A percentile compares a stretch with the other conserved stretches of the same genome.
Conservation (phyloP, 805 yeast species). For the Jamesozyma lodderae region DNA sequence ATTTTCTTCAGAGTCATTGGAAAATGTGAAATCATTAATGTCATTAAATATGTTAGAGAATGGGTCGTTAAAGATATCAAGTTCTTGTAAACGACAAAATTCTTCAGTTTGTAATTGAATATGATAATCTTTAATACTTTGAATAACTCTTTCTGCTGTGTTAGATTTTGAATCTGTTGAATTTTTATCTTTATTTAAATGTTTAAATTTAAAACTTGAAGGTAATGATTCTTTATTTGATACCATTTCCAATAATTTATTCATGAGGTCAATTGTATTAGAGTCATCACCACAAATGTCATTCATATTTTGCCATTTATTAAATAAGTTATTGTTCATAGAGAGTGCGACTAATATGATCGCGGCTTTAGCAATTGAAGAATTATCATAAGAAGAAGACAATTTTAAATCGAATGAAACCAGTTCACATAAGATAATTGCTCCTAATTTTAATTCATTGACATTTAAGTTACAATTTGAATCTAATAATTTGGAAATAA, state of each 20-base stretch:
- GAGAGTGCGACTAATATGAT: conserved; percentile 37
- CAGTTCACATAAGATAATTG: conserved; percentile 57
- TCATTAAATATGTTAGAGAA: conserved; percentile 2
- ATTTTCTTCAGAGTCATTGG: not conserved
- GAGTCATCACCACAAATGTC: conserved; percentile 20
- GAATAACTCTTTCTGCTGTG: conserved; percentile 10
- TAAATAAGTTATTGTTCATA: conserved; percentile 29
- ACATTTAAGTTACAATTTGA: conserved; percentile 13
- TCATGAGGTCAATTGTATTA: conserved; percentile 16
- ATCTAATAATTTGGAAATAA: conserved; percentile 1
- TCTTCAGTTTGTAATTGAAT: conserved; percentile 18
- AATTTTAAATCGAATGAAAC: conserved; percentile 53
- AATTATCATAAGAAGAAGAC: conserved; percentile 40
- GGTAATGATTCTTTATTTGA: conserved; percentile 17
- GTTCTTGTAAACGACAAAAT: conserved; percentile 22
- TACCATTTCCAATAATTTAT: conserved; percentile 16
- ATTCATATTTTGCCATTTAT: conserved; percentile 15
- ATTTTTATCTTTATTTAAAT: conserved; percentile 12
- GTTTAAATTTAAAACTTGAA: conserved; percentile 28
- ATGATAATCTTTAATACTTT: conserved; percentile 13
- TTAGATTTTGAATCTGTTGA: not conserved
- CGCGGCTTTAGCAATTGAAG: conserved; percentile 45
- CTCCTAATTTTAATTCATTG: conserved; percentile 44
- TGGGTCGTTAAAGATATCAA: conserved; percentile 7
- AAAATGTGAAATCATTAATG: not conserved